Conservation (phyloP, 495 filamentous ascomycete genomes). For the Talaromyces nanjingensis region DNA sequence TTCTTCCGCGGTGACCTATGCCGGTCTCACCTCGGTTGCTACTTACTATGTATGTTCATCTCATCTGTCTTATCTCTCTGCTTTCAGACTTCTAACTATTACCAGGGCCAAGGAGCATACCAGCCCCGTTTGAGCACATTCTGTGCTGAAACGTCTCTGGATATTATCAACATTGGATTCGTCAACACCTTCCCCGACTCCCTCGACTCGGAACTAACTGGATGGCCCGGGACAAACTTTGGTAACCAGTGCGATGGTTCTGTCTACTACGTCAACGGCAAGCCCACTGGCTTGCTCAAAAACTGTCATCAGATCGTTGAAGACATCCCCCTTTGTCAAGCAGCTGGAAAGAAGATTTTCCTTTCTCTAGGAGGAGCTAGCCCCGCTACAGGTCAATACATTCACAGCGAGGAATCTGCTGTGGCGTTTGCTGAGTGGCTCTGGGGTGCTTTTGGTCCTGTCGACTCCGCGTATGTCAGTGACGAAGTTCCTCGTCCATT, state of each 20-base stretch:
- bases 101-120: conserved; percentile 43
- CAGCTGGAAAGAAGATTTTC: conserved; percentile 57
- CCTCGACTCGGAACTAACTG: conserved; percentile 22
- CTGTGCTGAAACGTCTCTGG: conserved; percentile 51
- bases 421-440: conserved; percentile 51
- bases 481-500: conserved; percentile 50
- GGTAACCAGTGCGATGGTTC: conserved; percentile 55
- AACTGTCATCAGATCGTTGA: conserved; percentile 46
- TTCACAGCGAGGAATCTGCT: conserved; percentile 25
- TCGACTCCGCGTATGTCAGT: conserved; percentile 26
- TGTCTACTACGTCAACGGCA: conserved; percentile 32
- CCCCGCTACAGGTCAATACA: conserved; percentile 27
- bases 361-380: conserved; percentile 57
- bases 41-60: conserved; percentile 52
- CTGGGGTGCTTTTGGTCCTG: conserved; percentile 59
- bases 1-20: conserved; percentile 20
- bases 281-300: conserved; percentile 28
- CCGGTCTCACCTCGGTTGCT: conserved; percentile 46
- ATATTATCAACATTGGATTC: conserved; percentile 64
- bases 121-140: conserved; percentile 45
- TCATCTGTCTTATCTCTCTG: no score
- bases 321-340: conserved; percentile 62
- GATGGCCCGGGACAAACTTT: conserved; percentile 56
- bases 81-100: not conserved
- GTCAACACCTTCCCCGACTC: conserved; percentile 56